Base-by-base conservation (phyloP, 1,139 yeast species). In the Geotrichum bryndzae region DNA sequence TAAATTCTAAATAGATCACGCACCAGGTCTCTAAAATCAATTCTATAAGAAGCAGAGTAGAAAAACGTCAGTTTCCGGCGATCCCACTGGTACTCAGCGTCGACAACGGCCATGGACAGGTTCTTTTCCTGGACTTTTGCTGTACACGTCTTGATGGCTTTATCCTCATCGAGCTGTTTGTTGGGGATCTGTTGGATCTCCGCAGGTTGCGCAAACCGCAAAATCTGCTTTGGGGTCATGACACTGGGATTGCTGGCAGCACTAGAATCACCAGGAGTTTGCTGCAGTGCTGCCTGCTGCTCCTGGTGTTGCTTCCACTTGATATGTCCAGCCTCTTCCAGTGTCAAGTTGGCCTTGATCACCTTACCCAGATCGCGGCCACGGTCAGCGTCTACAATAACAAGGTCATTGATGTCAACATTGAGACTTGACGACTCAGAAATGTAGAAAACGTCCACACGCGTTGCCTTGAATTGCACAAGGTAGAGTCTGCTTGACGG, bases 361-460 rank as follows among this genome's bases (percentile, higher is more conserved):
- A 94, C 84, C 69, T 85, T 84, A 29, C 97, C 98, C 66, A 94
- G 77, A 76, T 94, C 99, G 59, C 88, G 81, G 52, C 99, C 99
- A 58, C 99, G 81, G 73, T 94, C 99, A n/a, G 98, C 99, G 73
- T 94, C 98, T 50, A 92, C 97, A 67, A 92, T 86, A 15, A 94
- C 97, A 71, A 91, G 81, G 72, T 91, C 97, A 33, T 89, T 88
- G 22, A 83, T 76, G 56, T 81, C 78, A 61, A 90, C 79, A 53
- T 74, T 76, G 59, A 87, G 77, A 64, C 83, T 83, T 67, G 82
- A 68, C 65, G 71, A 69, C 25, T 77, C 75, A 1, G 92, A 87
- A 18, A 87, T 77, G 68, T 87, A 87, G 67, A 90, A 86, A 2
- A 92, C 88, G 72, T 94, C 99, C 65, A 88, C 78, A 64, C 97